These are phyloP conservation scores for Saturnispora silvae DNA, from an alignment of 805 yeast genomes.

Conservation along the genomic window DNA sequence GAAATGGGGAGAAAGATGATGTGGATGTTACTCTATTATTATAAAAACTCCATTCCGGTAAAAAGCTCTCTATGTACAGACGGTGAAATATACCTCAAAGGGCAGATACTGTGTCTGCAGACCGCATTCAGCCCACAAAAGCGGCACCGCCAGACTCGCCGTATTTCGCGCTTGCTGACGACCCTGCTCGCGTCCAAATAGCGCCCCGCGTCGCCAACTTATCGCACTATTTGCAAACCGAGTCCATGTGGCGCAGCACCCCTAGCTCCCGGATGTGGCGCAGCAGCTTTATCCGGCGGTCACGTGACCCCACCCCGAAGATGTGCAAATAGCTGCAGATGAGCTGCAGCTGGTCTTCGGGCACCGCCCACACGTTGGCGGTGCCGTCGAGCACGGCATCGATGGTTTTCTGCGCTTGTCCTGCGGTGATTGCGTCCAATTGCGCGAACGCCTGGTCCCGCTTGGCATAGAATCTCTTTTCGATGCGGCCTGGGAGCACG, in stretches of 20 bases:
- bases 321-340: neutral
- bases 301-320: slow-evolving; percentile 6
- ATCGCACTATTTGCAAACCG: neutral
- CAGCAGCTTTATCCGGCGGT: slow-evolving; percentile 3
- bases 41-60: slow-evolving; percentile 1
- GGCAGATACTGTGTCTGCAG: too few species aligned
- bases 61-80: too few species aligned
- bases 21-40: too few species aligned
- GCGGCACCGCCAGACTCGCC: too few species aligned
- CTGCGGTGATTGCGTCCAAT: neutral
- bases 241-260: slow-evolving; percentile 7
- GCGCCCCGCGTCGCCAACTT: neutral
- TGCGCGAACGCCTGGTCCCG: neutral
- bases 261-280: slow-evolving; percentile 8
- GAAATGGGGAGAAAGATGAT: neutral
- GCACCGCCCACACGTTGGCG: neutral
- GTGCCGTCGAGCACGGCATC: neutral
- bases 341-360: neutral
- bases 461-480: slow-evolving; percentile 3
- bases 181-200: too few species aligned
- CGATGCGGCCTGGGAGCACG: slow-evolving; percentile 31
- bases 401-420: neutral
- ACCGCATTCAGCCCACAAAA: too few species aligned
- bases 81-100: neutral
- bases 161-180: too few species aligned